Conservation (phyloP, 768 basidiomycete genomes). For the Lentinula raphanica region DNA sequence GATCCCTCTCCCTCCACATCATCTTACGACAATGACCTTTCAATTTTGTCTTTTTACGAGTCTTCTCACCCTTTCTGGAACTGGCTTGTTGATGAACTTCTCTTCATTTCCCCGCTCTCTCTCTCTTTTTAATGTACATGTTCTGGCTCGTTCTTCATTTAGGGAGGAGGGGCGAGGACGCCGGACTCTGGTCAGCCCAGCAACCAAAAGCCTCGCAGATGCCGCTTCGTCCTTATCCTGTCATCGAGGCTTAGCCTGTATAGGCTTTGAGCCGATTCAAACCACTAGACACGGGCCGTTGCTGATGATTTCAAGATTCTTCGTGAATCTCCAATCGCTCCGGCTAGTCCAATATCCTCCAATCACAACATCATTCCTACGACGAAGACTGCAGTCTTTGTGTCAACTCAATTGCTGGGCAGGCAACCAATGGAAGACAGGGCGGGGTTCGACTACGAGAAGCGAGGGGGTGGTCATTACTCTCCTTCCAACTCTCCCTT, state of each 20-base stretch:
- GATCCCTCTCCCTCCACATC: background rate
- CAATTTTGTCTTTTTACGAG: background rate
- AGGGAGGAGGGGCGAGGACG: slow-evolving; percentile 6
- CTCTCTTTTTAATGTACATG: background rate
- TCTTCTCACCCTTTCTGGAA: background rate
- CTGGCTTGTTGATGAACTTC: slow-evolving; percentile 1
- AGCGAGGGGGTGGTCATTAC: background rate
- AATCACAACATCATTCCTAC: background rate
- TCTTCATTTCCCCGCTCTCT: background rate
- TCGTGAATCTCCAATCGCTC: background rate
- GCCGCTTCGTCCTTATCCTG: background rate
- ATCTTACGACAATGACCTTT: background rate
- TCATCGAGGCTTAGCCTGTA: background rate
- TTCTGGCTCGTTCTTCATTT: background rate
- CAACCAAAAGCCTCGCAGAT: background rate
- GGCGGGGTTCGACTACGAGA: background rate
- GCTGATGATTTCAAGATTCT: background rate
- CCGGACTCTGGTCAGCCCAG: background rate
- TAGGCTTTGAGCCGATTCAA: background rate
- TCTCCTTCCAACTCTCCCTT: background rate
- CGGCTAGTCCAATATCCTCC: background rate
- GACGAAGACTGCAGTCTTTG: background rate
- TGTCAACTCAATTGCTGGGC: background rate
- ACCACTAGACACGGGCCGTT: background rate
- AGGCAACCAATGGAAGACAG: background rate